Base-by-base conservation (phyloP, 1,139 yeast species). In the Kurtzmaniella quercitrusa region DNA sequence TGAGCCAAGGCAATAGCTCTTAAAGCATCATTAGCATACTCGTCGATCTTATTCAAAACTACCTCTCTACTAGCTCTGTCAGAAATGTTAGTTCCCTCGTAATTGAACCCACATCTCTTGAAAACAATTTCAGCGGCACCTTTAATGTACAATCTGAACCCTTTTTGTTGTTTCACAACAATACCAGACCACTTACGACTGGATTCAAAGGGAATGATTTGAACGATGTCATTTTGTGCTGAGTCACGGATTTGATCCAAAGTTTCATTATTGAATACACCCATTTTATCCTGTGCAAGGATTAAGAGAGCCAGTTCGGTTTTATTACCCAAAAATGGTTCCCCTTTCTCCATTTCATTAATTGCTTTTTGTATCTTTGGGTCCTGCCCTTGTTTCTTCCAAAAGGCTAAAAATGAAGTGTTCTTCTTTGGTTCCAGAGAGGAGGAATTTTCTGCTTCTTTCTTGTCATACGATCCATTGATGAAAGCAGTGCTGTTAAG, bases 101-200 rank as follows among this genome's bases (percentile, higher is more conserved):
- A 48, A 56, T 67, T 53, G 59, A 60, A 49, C 49, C 73, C 73
- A 62, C 96, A 86, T 50, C 76, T 70, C 43, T 74, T 73, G 53
- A 88, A 75, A 15, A 93, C 75, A 48, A 91, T 79, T 65, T 93
- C 99, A 0, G 97, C 93, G 1, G 98, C 98, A 49, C 99, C 98
- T 67, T 93, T 93, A 48, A 87, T 71, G 49, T 79, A 83, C 43
- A 90, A 68, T 47, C 94, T 75, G 62, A 65, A 85, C 2, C 77
- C 78, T 34, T 69, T 60, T 34, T 50, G 51, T 6, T 57, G 52
- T 48, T 73, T 72, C 47, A 83, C 73, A 3, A 90, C 84, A 14
- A 90, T 66, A 43, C 95, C 96, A 57, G 95, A 88, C 90, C 95
- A 93, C 70, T 93, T 93, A 57, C 95, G 77, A 4, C 89, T 77